Conservation (phyloP, 495 filamentous ascomycete genomes). For the Aspergillus nidulans region DNA sequence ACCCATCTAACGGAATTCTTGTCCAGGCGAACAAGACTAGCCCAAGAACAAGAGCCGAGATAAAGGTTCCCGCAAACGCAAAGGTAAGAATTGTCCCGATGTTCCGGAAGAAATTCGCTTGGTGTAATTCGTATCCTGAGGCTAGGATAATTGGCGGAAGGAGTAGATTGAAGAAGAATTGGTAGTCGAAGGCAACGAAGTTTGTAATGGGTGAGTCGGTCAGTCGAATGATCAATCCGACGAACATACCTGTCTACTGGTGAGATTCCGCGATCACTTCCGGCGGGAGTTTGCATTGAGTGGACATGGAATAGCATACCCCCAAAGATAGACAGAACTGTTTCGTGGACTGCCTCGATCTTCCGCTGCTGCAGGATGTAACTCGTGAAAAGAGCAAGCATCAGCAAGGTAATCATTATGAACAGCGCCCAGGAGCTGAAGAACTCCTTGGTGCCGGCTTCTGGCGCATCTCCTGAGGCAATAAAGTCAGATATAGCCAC, state of each 20-base stretch:
- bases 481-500: slow-evolving; percentile 18
- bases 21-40: slow-evolving; percentile 85
- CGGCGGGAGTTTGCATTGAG: background rate
- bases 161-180: slow-evolving; percentile 98
- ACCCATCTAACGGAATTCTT: slow-evolving; percentile 73
- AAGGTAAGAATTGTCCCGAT: slow-evolving; percentile 98
- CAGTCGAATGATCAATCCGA: slow-evolving; percentile 83
- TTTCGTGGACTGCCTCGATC: slow-evolving; percentile 96
- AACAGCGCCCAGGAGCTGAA: slow-evolving; percentile 95
- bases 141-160: slow-evolving; percentile 96
- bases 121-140: slow-evolving; percentile 94
- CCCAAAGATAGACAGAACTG: slow-evolving; percentile 95
- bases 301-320: slow-evolving; percentile 47
- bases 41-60: slow-evolving; percentile 90
- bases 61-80: slow-evolving; percentile 94
- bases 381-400: slow-evolving; percentile 91
- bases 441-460: slow-evolving; percentile 78
- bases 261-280: background rate
- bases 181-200: slow-evolving; percentile 92
- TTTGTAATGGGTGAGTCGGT: slow-evolving; percentile 77
- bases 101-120: slow-evolving; percentile 97
- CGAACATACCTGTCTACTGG: slow-evolving; percentile 73
- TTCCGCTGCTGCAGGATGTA: slow-evolving; percentile 92
- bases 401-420: slow-evolving; percentile 89
- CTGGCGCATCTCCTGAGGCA: slow-evolving; percentile 44